These are phyloP conservation scores for Deinandra increscens DNA, from an alignment of 129 eudicot genomes.

Conservation along the genomic window DNA sequence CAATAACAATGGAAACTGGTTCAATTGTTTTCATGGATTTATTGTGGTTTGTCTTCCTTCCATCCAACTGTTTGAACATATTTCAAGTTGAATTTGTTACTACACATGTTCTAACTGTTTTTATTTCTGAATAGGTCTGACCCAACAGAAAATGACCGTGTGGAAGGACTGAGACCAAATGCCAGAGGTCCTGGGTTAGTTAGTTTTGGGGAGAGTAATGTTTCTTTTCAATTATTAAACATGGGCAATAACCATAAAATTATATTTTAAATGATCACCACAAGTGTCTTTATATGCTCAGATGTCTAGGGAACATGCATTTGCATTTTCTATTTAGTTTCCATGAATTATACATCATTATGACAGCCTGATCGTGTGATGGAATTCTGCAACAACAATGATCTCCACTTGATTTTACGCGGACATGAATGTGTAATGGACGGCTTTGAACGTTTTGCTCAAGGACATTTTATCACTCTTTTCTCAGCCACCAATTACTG, in stretches of 20 bases:
- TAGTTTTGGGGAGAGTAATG: slow-evolving; percentile 34
- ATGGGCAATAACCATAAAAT: no score
- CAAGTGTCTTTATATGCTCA: no score
- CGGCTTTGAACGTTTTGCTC: slow-evolving; percentile 75
- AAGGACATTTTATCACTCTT: no score
- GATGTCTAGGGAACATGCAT: no score
- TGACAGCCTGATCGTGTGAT: slow-evolving; percentile 96
- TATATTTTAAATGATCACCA: no score
- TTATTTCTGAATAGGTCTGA: slow-evolving; percentile 66
- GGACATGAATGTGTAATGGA: slow-evolving; percentile 67
- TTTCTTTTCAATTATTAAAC: no score
- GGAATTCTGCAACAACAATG: slow-evolving; percentile 96
- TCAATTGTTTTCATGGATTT: no score
- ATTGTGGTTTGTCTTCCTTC: no score
- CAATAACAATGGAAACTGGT: slow-evolving; percentile 78
- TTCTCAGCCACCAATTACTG: no score
- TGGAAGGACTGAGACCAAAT: slow-evolving; percentile 95
- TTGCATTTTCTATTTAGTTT: not conserved
- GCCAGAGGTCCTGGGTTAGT: slow-evolving; percentile 99
- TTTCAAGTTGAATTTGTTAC: not conserved
- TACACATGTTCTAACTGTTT: slow-evolving; percentile 1
- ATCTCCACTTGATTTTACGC: slow-evolving; percentile 66
- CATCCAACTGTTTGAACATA: not conserved
- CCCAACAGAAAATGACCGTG: slow-evolving; percentile 96
- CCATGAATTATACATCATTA: not conserved